phyloP scores from a whole-genome alignment of 208 protist species.

The Acanthamoeba culbertsoni region DNA sequence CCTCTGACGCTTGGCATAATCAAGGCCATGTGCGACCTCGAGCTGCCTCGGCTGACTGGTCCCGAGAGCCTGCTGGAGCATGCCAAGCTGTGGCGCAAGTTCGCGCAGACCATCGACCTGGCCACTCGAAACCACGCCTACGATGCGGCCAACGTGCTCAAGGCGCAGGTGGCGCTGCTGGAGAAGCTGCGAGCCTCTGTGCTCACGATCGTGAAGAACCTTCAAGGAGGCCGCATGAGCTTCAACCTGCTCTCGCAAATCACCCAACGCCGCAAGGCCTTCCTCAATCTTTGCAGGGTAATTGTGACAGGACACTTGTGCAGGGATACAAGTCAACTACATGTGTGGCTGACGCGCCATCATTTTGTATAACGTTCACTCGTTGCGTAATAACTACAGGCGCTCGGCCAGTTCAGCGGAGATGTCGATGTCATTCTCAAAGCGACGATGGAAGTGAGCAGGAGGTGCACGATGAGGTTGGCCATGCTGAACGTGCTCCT shows the following conservation, averaged over 20 bases:
- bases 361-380: too few species aligned
- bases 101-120: background rate
- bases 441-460: background rate
- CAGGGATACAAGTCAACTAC: background rate
- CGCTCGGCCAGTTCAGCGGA: background rate
- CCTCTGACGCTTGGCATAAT: background rate
- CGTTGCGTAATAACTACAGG: background rate
- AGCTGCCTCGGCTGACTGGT: background rate
- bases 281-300: constrained; percentile 12
- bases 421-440: background rate
- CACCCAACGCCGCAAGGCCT: background rate
- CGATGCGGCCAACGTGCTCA: background rate
- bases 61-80: background rate
- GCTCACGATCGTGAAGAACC: background rate
- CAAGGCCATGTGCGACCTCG: background rate
- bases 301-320: background rate
- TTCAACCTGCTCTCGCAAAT: background rate
- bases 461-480: background rate
- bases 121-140: background rate
- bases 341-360: too few species aligned
- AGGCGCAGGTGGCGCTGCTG: background rate
- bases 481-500: background rate
- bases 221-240: background rate
- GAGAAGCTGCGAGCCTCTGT: background rate
- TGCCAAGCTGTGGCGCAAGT: background rate